These are phyloP conservation scores for Phlebiopsis gigantea DNA, from an alignment of 768 basidiomycete genomes.

Conservation along the genomic window DNA sequence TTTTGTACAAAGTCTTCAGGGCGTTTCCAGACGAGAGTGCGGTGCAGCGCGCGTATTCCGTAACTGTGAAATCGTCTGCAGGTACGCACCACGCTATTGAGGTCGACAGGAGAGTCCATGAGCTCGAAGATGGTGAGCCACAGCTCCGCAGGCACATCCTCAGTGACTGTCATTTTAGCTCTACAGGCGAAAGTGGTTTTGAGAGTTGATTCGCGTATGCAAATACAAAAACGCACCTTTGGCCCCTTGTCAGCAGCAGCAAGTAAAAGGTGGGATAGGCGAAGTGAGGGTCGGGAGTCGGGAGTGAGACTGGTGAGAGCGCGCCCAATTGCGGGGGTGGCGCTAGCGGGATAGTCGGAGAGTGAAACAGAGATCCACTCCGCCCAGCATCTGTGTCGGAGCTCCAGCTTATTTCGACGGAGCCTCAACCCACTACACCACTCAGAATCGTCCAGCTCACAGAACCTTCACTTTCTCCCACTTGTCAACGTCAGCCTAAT, in stretches of 20 bases:
- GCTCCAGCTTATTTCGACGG: background rate
- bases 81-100: slow-evolving; percentile 27
- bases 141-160: slow-evolving; percentile 31
- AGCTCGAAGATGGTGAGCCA: slow-evolving; percentile 35
- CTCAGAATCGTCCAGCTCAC: background rate
- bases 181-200: background rate
- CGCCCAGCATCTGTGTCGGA: background rate
- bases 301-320: too few relatives aligned
- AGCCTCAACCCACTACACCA: background rate
- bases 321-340: background rate
- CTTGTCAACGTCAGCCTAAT: background rate
- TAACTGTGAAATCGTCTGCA: slow-evolving; percentile 28
- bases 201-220: background rate
- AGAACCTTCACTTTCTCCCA: background rate
- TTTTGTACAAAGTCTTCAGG: slow-evolving; percentile 25
- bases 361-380: background rate
- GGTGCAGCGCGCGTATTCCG: slow-evolving; percentile 28
- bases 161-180: slow-evolving; percentile 1
- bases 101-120: slow-evolving; percentile 25
- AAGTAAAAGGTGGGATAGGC: background rate
- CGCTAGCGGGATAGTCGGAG: background rate
- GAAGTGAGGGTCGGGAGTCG: background rate
- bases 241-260: background rate
- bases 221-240: background rate
- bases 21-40: slow-evolving; percentile 29